Evolutionary conservation across 1,284 basidiomycete genomes (phyloP).

Genomic region (Papiliotrema laurentii): DNA sequence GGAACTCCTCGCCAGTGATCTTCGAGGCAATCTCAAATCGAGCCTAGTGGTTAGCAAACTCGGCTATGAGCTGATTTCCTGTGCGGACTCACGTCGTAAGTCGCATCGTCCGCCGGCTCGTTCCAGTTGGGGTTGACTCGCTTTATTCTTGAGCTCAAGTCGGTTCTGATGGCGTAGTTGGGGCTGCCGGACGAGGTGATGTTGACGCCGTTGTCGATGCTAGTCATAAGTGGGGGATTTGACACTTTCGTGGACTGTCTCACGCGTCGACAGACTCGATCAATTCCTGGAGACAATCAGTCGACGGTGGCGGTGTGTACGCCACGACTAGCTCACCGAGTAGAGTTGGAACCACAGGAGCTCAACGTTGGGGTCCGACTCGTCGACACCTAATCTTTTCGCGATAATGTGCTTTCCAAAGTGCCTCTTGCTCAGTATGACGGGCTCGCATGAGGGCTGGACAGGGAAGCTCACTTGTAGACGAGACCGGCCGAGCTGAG

Average conservation of each 20-base stretch:
- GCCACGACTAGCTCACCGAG: slow-evolving; percentile 53
- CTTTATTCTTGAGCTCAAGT: slow-evolving; percentile 74
- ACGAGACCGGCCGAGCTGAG: slow-evolving; percentile 88
- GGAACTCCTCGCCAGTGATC: slow-evolving; percentile 83
- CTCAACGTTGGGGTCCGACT: slow-evolving; percentile 61
- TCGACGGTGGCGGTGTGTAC: too few relatives aligned
- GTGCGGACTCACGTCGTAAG: slow-evolving; percentile 61
- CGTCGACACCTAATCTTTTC: slow-evolving; percentile 55
- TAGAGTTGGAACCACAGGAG: slow-evolving; percentile 86
- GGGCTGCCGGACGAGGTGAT: slow-evolving; percentile 57
- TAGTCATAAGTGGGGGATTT: slow-evolving; percentile 3
- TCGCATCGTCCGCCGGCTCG: slow-evolving; percentile 59
- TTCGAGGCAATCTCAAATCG: slow-evolving; percentile 74
- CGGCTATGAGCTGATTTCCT: not conserved
- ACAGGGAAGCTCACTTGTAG: slow-evolving; percentile 83
- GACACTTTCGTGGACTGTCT: not conserved
- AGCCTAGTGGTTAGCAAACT: slow-evolving; percentile 51
- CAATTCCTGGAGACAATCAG: slow-evolving; percentile 63
- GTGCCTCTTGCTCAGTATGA: slow-evolving; percentile 63
- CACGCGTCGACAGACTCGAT: slow-evolving; percentile 85
- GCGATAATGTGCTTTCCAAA: slow-evolving; percentile 87
- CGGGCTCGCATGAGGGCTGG: too few relatives aligned
- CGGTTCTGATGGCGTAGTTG: slow-evolving; percentile 69
- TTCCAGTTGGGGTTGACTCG: slow-evolving; percentile 91
- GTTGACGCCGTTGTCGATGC: slow-evolving; percentile 89